Evolutionary conservation across 163 green algal species (phyloP).

Genomic region (Scenedesmus sp.): DNA sequence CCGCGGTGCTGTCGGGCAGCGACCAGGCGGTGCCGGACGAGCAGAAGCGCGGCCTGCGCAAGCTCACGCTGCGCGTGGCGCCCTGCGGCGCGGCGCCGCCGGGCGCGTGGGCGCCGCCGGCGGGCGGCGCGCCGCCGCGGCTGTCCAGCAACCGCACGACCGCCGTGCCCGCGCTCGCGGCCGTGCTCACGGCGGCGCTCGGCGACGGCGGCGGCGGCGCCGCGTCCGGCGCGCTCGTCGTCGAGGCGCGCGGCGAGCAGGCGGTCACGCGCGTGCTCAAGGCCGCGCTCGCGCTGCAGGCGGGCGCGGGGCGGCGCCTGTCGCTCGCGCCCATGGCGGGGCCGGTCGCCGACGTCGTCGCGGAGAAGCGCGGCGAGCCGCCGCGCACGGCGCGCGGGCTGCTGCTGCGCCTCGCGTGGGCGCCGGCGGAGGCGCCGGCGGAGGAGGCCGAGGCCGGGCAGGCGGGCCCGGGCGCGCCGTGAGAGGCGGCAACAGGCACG

Average conservation of each 20-base stretch:
- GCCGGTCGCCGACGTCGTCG: conserved; percentile 21
- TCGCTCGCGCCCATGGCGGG: conserved; percentile 1
- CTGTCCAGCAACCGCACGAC: conserved; percentile 18
- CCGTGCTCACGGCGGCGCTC: neutral
- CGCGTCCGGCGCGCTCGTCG: neutral
- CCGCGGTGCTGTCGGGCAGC: neutral
- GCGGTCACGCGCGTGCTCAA: conserved; percentile 26
- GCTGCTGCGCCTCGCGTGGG: conserved; percentile 25
- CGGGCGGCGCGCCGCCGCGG: neutral
- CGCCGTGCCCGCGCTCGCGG: neutral
- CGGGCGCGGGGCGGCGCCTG: neutral
- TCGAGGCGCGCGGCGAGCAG: conserved; percentile 32
- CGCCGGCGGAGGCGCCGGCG: too few species aligned
- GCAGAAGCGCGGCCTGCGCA: conserved; percentile 17
- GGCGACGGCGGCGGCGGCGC: neutral
- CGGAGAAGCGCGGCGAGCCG: conserved; percentile 25
- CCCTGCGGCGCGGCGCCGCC: neutral
- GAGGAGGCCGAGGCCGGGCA: too few species aligned
- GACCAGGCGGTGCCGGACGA: conserved; percentile 34
- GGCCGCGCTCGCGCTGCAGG: conserved; percentile 31
- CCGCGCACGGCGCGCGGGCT: neutral
- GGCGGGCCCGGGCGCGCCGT: too few species aligned
- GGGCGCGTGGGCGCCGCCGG: neutral
- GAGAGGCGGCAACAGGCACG: too few species aligned
- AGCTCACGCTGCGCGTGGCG: conserved; percentile 12